Evolutionary conservation across 306 rosid species (phyloP).

Genomic region (Lathyrus oleraceus): DNA sequence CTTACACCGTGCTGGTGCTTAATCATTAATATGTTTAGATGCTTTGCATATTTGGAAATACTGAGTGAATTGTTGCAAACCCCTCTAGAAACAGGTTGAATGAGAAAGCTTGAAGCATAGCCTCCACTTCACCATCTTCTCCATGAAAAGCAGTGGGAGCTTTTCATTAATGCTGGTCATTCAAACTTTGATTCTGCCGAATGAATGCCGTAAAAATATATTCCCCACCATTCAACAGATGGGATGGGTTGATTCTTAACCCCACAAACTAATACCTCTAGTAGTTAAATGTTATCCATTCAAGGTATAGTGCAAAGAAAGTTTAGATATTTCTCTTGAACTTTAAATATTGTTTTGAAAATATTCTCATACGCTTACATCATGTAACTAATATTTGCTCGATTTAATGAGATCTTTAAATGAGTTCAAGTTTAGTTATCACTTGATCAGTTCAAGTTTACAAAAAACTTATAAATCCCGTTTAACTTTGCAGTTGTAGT

Average conservation of each 20-base stretch:
- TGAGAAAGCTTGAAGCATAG: neutral
- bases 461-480: neutral
- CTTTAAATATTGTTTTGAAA: neutral
- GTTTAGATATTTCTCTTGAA: neutral
- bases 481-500: neutral
- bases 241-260: conserved; percentile 22
- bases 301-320: neutral
- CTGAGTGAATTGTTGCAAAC: neutral
- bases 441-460: neutral
- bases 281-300: conserved; percentile 21
- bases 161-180: conserved; percentile 28
- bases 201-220: conserved; percentile 28
- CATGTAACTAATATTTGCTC: neutral
- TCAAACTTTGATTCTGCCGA: conserved; percentile 31
- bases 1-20: neutral
- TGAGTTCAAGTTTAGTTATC: neutral
- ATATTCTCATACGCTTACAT: neutral
- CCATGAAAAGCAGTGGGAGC: conserved; percentile 25
- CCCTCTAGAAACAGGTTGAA: neutral
- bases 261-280: conserved; percentile 27
- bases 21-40: neutral
- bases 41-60: neutral
- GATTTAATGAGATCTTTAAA: neutral
- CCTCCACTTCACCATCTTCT: neutral
- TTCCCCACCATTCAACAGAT: conserved; percentile 29